These are phyloP conservation scores for Coemansia sp. DNA, from an alignment of 192 early-diverging fungal genomes.

Conservation along the genomic window DNA sequence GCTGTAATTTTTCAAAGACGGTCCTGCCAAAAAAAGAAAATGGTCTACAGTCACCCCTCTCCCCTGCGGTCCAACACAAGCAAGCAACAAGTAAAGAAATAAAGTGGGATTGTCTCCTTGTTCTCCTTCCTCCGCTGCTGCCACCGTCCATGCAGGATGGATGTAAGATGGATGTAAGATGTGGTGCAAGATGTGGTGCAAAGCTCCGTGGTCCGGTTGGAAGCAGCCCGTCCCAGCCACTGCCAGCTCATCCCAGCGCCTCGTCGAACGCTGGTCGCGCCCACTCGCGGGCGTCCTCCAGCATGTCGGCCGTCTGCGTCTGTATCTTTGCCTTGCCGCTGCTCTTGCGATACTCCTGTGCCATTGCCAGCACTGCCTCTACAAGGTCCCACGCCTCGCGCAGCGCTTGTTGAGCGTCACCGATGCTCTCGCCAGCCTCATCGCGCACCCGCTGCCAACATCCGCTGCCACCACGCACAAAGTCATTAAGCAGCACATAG, in stretches of 20 bases:
- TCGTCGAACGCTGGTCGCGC: slow-evolving; percentile 23
- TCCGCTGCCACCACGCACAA: slow-evolving; percentile 21
- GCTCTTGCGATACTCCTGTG: slow-evolving; percentile 13
- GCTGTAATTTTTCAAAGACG: background rate
- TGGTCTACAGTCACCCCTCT: background rate
- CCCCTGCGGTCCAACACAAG: too few species aligned
- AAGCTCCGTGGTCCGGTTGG: background rate
- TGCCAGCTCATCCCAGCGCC: background rate
- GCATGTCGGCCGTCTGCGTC: slow-evolving; percentile 1
- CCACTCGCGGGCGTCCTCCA: slow-evolving; percentile 30
- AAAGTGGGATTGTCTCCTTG: too few species aligned
- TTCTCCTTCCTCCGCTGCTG: background rate
- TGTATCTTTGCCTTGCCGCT: slow-evolving; percentile 7
- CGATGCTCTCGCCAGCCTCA: slow-evolving; percentile 24
- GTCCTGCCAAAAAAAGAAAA: slow-evolving; percentile 1
- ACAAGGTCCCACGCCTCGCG: slow-evolving; percentile 21
- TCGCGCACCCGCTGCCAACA: slow-evolving; percentile 28
- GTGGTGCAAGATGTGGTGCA: background rate
- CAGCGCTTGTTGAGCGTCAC: slow-evolving; percentile 20
- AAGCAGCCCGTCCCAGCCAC: background rate
- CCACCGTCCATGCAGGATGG: too few species aligned
- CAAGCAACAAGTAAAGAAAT: too few species aligned
- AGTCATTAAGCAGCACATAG: slow-evolving; percentile 33
- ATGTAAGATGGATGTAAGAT: background rate
- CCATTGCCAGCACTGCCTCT: slow-evolving; percentile 37